Base-by-base conservation (phyloP, 2,329 filamentous ascomycete species). In the Alternaria gansuensis region DNA sequence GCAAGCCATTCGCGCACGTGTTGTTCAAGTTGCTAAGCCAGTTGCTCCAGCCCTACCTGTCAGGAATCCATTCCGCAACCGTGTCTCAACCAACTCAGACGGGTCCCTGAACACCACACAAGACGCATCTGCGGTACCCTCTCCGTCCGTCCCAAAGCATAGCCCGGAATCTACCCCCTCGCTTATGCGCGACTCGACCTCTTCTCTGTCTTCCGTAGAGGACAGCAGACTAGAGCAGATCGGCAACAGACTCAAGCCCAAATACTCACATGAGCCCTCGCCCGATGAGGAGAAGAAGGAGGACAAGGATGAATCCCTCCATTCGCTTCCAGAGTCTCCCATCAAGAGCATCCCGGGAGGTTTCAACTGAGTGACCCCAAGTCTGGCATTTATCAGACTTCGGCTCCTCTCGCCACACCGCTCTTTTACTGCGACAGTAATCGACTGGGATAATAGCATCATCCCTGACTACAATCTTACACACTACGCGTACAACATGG, bases 21-120 rank as follows among this genome's bases (percentile, higher is more conserved):
- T 97, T 50, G 91, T 97, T 28, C 93, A 87, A 44, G 96, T 97
- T 58, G 88, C 91, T 11, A 96, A 94, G 79, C 86, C 92, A 34
- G 78, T 88, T 1, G 87, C 92, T 1, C 93, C 93, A 1, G 88
- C 90, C 8, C 84, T 97, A 11, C 93, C 93, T 1, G 84, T 87
- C 3, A 84, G 93, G 46, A 96, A 90, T 72, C 90, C 92, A 1
- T 88, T 88, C 59, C 79, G 81, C 39, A 77, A 72, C 53, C 66
- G 77, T 21, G 65, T 78, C 24, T 76, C 77, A 45, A 69, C 79
- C 54, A 67, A 70, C 43, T 73, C 74, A 0, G 71, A 72, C 29
- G 62, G 64, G 11, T 71, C 70, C 17, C 65, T 62, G n/a, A 70
- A 71, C 14, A 53, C 55, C 40, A 57, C 59, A 31, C 63, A 59